phyloP scores from a whole-genome alignment of 2,329 filamentous ascomycete genomes.

The Pseudogymnoascus sp. region DNA sequence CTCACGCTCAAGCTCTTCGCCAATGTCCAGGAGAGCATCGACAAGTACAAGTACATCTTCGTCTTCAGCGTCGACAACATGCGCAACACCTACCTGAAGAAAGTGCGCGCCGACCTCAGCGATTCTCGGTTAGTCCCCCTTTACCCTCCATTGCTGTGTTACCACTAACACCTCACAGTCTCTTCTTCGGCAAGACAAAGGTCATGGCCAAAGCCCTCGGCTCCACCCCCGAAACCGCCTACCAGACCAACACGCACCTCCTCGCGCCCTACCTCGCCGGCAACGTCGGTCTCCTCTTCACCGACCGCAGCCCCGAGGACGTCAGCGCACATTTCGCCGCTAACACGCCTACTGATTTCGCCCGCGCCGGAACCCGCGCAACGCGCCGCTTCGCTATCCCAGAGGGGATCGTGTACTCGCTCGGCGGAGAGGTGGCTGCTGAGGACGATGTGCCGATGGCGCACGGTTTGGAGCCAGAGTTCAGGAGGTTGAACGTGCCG shows the following conservation, averaged over 20 bases:
- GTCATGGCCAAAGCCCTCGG: constrained; percentile 96
- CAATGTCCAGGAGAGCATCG: constrained; percentile 77
- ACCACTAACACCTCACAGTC: constrained; percentile 39
- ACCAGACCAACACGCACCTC: constrained; percentile 67
- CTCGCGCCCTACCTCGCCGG: constrained; percentile 67
- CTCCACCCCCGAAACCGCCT: constrained; percentile 66
- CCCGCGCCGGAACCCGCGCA: constrained; percentile 73
- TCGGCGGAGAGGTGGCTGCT: constrained; percentile 68
- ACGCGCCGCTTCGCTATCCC: constrained; percentile 73
- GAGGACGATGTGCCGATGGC: constrained; percentile 82
- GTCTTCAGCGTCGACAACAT: constrained; percentile 94
- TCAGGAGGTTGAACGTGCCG: constrained; percentile 83
- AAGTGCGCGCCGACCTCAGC: constrained; percentile 73
- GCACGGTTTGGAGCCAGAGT: constrained; percentile 82
- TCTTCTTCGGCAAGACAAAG: constrained; percentile 99
- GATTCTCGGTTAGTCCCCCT: constrained; percentile 64
- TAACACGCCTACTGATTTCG: constrained; percentile 77
- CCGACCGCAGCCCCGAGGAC: constrained; percentile 61
- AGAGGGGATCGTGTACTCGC: constrained; percentile 71
- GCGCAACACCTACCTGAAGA: constrained; percentile 94
- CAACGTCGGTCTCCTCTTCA: constrained; percentile 85
- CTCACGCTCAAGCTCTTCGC: constrained; percentile 77
- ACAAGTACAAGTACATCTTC: constrained; percentile 83
- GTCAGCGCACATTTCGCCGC: constrained; percentile 66
- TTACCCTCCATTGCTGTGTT: too few relatives aligned